These are phyloP conservation scores for Phytopythium helicoides DNA, from an alignment of 352 stramenopile genomes.

Conservation along the genomic window DNA sequence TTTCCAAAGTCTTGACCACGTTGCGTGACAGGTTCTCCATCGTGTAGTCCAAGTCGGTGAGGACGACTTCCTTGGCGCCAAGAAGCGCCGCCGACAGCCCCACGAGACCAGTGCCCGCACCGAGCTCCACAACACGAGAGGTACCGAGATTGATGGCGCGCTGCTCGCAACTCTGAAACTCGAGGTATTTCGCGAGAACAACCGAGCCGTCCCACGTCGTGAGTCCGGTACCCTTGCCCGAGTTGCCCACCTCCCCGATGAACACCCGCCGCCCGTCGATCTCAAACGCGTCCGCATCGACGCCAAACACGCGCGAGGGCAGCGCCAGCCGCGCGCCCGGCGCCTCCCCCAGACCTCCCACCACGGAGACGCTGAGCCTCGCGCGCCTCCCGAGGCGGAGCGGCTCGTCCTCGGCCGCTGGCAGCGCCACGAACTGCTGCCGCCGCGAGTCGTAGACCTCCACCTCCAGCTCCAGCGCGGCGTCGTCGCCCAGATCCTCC, in stretches of 20 bases:
- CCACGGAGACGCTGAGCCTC: constrained; percentile 38
- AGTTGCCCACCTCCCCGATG: constrained; percentile 76
- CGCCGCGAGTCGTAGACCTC: constrained; percentile 37
- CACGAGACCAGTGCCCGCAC: constrained; percentile 83
- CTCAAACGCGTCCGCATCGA: constrained; percentile 45
- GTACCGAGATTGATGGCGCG: constrained; percentile 18
- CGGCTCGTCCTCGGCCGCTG: constrained; percentile 17
- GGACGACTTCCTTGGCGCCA: constrained; percentile 63
- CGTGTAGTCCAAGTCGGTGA: constrained; percentile 89
- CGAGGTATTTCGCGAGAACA: constrained; percentile 90
- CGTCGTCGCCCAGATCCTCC: background rate
- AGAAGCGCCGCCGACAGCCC: constrained; percentile 79
- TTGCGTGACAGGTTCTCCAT: constrained; percentile 77
- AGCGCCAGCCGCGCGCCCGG: constrained; percentile 46
- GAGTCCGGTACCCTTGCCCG: constrained; percentile 81
- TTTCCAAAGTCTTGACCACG: constrained; percentile 34
- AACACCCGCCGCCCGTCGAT: constrained; percentile 50
- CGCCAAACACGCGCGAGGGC: constrained; percentile 53
- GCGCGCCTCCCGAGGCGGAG: constrained; percentile 20
- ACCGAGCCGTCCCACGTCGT: constrained; percentile 91
- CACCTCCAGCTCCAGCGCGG: constrained; percentile 20
- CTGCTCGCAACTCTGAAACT: constrained; percentile 34
- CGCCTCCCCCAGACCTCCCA: constrained; percentile 11
- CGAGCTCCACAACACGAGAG: constrained; percentile 74
- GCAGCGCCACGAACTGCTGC: constrained; percentile 30